Evolutionary conservation across 345 rosid species (phyloP), one percentile per base, ranked within the genome.

Genomic region (Aquilaria malaccensis): DNA sequence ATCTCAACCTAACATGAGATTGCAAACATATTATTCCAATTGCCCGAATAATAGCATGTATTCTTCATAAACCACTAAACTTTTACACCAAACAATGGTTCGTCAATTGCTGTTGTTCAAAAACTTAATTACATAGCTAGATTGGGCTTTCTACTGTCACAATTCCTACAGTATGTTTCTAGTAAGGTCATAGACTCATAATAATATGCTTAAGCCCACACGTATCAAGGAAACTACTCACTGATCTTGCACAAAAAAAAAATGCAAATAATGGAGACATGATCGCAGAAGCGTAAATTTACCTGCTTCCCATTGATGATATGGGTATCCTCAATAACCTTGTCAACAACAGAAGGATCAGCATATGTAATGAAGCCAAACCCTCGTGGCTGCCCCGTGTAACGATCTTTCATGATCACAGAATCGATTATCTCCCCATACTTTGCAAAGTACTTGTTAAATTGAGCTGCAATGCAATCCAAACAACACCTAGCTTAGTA

Each of bases 321-420:
- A 69, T 94, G 96, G 11, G 66, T 59, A 32, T 90, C 96, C 62
- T 88, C 87, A 32, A 90, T 87, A 49, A 90, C 97, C 79, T 85
- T 85, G 62, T 90, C 97, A 3, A 90, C 97, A 55, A 83, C 96
- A 33, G 81, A 70, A 50, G 99, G 78, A 70, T 94, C 97, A 12
- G 96, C 90, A 68, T 74, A 90, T 5, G 96, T 94, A 13, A 94
- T 81, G 72, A 94, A 94, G 32, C 99, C 97, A 58, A 94, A 90
- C 32, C 97, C 97, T 10, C 99, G 76, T 14, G 97, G 97, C 58
- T 82, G 91, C 31, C 96, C 95, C 0, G 91, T 80, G 66, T 81
- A 70, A 10, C 96, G 81, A 71, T 94, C 99, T 66, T 86, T 81
- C 96, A 94, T 94, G 55, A 94, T 94, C 60, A 94, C 99, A 0